These are phyloP conservation scores for Epichloe glyceriae DNA, from an alignment of 2,329 filamentous ascomycete species.

Conservation along the genomic window DNA sequence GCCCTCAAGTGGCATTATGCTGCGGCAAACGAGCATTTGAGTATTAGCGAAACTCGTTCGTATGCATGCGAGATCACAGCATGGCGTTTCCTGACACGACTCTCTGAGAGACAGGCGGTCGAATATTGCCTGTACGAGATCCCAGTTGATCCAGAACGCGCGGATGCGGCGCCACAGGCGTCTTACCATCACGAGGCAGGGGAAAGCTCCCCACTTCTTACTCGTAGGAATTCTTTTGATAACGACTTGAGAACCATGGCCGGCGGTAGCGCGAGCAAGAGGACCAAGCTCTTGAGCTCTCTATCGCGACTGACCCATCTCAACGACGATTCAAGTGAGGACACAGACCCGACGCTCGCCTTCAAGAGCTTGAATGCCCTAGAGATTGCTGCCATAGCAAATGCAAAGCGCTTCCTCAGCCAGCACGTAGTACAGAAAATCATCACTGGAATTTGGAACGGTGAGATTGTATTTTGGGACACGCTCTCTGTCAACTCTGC, in stretches of 20 bases:
- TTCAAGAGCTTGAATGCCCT: slow-evolving; percentile 76
- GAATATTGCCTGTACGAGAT: slow-evolving; percentile 65
- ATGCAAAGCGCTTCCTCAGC: slow-evolving; percentile 74
- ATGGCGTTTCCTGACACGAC: slow-evolving; percentile 60
- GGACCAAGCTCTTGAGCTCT: slow-evolving; percentile 38
- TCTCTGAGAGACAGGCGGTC: slow-evolving; percentile 61
- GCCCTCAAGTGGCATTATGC: slow-evolving; percentile 66
- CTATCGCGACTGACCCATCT: slow-evolving; percentile 39
- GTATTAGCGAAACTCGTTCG: slow-evolving; percentile 54
- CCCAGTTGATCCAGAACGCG: slow-evolving; percentile 27
- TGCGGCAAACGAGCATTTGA: slow-evolving; percentile 47
- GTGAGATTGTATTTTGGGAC: slow-evolving; percentile 81
- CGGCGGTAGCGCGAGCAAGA: slow-evolving; percentile 29
- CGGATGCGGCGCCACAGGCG: slow-evolving; percentile 4
- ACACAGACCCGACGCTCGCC: slow-evolving; percentile 51
- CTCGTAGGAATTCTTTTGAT: slow-evolving; percentile 16
- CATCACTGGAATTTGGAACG: slow-evolving; percentile 73
- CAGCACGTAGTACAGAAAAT: slow-evolving; percentile 73
- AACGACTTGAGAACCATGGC: slow-evolving; percentile 12
- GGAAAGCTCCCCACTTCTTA: slow-evolving; percentile 35
- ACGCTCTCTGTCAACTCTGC: slow-evolving; percentile 56
- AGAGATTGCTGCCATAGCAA: slow-evolving; percentile 70
- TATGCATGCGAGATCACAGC: slow-evolving; percentile 71
- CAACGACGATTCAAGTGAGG: slow-evolving; percentile 25
- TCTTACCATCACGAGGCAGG: slow-evolving; percentile 28